These are phyloP conservation scores for Ambrosia trifida DNA, from an alignment of 129 eudicot species.

Conservation along the genomic window DNA sequence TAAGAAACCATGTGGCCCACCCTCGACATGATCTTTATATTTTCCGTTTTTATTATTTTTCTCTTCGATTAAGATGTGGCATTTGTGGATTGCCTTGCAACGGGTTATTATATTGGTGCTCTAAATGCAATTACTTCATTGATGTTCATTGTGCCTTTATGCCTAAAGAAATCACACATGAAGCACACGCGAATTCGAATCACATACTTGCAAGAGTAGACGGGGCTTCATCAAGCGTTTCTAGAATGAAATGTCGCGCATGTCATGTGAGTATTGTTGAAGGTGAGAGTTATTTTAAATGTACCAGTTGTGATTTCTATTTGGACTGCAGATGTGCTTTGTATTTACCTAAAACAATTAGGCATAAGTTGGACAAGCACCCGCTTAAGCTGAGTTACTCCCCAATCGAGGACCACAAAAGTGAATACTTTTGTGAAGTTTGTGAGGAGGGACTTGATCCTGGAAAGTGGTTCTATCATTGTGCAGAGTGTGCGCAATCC, in stretches of 20 bases:
- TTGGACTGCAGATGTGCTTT: background rate
- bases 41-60: background rate
- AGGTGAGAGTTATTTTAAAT: background rate
- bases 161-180: slow-evolving; percentile 5
- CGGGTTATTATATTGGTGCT: slow-evolving; percentile 1
- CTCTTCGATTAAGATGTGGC: background rate
- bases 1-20: background rate
- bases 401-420: slow-evolving; percentile 1
- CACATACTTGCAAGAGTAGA: background rate
- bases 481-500: background rate
- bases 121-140: background rate
- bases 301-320: background rate
- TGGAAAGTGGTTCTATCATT: slow-evolving; percentile 7
- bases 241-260: background rate
- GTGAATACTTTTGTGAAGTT: background rate
- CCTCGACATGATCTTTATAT: background rate
- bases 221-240: background rate
- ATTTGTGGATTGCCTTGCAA: background rate
- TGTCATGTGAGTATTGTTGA: background rate
- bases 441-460: slow-evolving; percentile 1
- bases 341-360: background rate
- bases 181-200: slow-evolving; percentile 9
- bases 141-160: slow-evolving; percentile 10
- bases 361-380: slow-evolving; percentile 3
- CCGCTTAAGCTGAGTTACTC: background rate